phyloP scores from a whole-genome alignment of 2,329 filamentous ascomycete genomes.

The Cladosporium sp. region DNA sequence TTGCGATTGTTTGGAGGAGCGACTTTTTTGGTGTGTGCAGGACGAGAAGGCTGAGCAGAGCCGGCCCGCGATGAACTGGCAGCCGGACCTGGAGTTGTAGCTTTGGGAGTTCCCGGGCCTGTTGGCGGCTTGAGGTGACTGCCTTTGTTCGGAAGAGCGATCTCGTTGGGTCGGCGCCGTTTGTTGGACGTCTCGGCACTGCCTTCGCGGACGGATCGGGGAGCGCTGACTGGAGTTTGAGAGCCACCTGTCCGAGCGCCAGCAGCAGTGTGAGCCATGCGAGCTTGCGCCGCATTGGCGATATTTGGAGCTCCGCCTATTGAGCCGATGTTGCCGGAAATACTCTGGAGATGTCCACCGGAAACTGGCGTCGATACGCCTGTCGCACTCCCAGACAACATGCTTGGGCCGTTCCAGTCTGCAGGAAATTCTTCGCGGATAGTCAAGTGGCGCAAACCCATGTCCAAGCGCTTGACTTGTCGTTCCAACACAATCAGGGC shows the following conservation, averaged over 20 bases:
- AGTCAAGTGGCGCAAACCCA: constrained; percentile 61
- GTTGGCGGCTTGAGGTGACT: constrained; percentile 61
- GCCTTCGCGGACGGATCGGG: constrained; percentile 38
- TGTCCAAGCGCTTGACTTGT: constrained; percentile 62
- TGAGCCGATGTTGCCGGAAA: constrained; percentile 55
- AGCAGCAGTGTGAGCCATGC: constrained; percentile 41
- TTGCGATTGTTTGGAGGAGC: constrained; percentile 6
- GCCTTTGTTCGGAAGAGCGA: constrained; percentile 54
- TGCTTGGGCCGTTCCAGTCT: constrained; percentile 60
- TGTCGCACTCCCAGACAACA: constrained; percentile 48
- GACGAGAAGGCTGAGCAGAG: constrained; percentile 54
- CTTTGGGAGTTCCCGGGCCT: constrained; percentile 64
- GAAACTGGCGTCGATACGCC: constrained; percentile 38
- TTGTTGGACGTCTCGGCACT: constrained; percentile 51
- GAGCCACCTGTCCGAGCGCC: constrained; percentile 23
- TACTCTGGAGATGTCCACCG: constrained; percentile 53
- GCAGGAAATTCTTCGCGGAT: constrained; percentile 60
- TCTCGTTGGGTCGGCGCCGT: constrained; percentile 56
- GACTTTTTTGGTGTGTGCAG: constrained; percentile 14
- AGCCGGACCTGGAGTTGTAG: constrained; percentile 51
- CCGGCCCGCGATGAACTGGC: constrained; percentile 53
- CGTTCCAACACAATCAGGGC: constrained; percentile 62
- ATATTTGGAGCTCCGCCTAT: constrained; percentile 52
- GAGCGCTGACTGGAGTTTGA: constrained; percentile 27
- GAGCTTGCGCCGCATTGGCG: constrained; percentile 51